These are phyloP conservation scores for Cajanus cajan DNA, from an alignment of 306 rosid genomes.

Conservation along the genomic window DNA sequence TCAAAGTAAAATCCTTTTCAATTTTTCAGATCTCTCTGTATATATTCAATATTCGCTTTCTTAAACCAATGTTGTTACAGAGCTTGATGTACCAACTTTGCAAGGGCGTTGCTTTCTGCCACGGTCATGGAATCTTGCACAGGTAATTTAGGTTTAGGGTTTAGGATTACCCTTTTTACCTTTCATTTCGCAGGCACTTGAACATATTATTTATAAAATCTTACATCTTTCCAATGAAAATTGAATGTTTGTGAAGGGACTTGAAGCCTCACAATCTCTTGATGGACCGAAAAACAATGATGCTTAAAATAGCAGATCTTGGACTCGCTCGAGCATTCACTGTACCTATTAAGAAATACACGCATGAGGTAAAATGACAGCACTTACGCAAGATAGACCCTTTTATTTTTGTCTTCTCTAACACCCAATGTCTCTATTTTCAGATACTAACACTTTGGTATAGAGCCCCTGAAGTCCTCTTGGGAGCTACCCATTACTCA, in stretches of 20 bases:
- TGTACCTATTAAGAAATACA: constrained; percentile 87
- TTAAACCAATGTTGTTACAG: constrained; percentile 29
- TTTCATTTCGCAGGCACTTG: background rate
- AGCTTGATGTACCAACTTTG: constrained; percentile 93
- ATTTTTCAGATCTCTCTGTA: background rate
- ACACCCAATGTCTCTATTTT: background rate
- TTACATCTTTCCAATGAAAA: background rate
- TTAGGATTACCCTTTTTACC: background rate
- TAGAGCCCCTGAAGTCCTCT: constrained; percentile 95
- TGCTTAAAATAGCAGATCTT: constrained; percentile 92
- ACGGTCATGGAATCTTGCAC: constrained; percentile 92
- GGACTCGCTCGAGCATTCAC: constrained; percentile 93
- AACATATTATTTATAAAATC: no score
- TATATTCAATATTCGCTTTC: background rate
- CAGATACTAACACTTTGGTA: constrained; percentile 94
- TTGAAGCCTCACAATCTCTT: constrained; percentile 94
- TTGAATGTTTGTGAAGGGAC: constrained; percentile 47
- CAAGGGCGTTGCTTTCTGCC: constrained; percentile 97
- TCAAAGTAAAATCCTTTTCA: constrained; percentile 44
- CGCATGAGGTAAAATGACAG: constrained; percentile 72
- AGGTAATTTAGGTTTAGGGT: no score
- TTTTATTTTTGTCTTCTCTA: no score
- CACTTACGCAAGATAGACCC: background rate
- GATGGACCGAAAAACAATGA: constrained; percentile 80
- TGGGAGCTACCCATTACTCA: constrained; percentile 96